Percentiles rank a stretch among this genome's conserved stretches.
phyloP scores from a whole-genome alignment of 805 yeast species.

The Zygoascus tannicola region DNA sequence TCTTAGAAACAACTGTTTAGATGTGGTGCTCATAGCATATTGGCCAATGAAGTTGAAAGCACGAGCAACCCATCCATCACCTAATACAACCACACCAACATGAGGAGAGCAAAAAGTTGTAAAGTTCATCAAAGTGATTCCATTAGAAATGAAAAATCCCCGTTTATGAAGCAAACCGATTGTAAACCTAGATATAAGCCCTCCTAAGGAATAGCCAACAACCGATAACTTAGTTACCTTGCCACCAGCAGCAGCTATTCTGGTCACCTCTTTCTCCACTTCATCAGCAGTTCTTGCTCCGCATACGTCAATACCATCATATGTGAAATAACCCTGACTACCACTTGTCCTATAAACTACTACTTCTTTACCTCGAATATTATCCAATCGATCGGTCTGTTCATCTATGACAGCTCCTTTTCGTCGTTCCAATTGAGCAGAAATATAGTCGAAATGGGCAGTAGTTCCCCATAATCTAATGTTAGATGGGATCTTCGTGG shows the following conservation, averaged over 20 bases:
- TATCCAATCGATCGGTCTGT: conserved; percentile 18
- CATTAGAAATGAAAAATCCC: conserved; percentile 37
- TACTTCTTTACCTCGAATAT: conserved; percentile 14
- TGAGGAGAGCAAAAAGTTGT: conserved; percentile 64
- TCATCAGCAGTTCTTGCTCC: conserved; percentile 69
- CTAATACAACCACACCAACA: conserved; percentile 53
- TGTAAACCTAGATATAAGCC: conserved; percentile 70
- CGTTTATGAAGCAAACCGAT: conserved; percentile 57
- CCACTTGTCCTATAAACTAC: conserved; percentile 46
- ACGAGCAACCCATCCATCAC: conserved; percentile 39
- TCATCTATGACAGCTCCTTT: conserved; percentile 22
- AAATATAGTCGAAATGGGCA: conserved; percentile 55
- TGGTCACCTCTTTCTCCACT: conserved; percentile 36
- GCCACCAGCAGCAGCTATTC: conserved; percentile 13
- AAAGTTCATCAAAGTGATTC: conserved; percentile 47
- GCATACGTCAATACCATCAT: conserved; percentile 81
- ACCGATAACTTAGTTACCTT: conserved; percentile 60
- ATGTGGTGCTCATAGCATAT: conserved; percentile 56
- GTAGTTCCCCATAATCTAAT: conserved; percentile 60
- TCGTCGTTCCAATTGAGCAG: conserved; percentile 34
- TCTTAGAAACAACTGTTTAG: conserved; percentile 58
- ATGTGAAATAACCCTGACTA: conserved; percentile 66
- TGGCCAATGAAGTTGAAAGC: conserved; percentile 60
- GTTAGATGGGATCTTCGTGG: not conserved
- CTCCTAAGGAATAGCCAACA: conserved; percentile 86